phyloP scores from a whole-genome alignment of 371 early-diverging fungal genomes.

The Actinomortierella wolfii region DNA sequence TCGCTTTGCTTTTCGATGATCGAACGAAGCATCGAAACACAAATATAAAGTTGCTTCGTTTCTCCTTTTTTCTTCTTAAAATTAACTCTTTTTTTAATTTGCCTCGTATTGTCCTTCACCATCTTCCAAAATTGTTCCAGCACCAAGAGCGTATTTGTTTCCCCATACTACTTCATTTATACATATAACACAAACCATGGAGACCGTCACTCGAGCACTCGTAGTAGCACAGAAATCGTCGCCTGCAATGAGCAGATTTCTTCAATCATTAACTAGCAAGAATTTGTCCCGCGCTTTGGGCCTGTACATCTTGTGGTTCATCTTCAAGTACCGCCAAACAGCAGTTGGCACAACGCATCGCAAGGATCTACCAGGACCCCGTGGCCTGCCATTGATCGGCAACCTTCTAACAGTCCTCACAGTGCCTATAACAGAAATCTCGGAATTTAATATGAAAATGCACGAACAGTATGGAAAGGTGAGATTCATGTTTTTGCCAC shows the following conservation, averaged over 20 bases:
- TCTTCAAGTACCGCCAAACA: slow-evolving; percentile 33
- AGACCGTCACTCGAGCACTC: slow-evolving; percentile 13
- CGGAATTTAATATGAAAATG: slow-evolving; percentile 11
- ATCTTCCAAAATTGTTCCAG: too few species aligned
- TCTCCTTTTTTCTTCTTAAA: too few species aligned
- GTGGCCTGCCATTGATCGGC: slow-evolving; percentile 27
- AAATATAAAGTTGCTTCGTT: too few species aligned
- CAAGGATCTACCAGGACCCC: slow-evolving; percentile 26
- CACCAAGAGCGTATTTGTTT: too few species aligned
- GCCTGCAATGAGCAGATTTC: slow-evolving; percentile 11
- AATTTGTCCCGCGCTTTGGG: slow-evolving; percentile 19
- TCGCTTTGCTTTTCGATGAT: too few species aligned
- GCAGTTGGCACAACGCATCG: slow-evolving; percentile 22
- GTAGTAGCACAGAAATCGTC: slow-evolving; percentile 10
- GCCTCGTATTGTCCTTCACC: too few species aligned
- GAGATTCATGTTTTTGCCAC: too few species aligned
- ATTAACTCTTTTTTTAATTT: too few species aligned
- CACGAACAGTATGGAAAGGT: slow-evolving; percentile 19
- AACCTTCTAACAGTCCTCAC: slow-evolving; percentile 18
- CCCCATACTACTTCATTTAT: neutral
- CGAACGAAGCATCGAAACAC: too few species aligned
- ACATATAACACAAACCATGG: slow-evolving; percentile 16
- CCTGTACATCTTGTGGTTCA: slow-evolving; percentile 23
- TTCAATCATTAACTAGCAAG: slow-evolving; percentile 18
- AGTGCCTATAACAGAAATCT: slow-evolving; percentile 15